Conservation (phyloP, 2,329 filamentous ascomycete genomes). For the Ilyonectria robusta region DNA sequence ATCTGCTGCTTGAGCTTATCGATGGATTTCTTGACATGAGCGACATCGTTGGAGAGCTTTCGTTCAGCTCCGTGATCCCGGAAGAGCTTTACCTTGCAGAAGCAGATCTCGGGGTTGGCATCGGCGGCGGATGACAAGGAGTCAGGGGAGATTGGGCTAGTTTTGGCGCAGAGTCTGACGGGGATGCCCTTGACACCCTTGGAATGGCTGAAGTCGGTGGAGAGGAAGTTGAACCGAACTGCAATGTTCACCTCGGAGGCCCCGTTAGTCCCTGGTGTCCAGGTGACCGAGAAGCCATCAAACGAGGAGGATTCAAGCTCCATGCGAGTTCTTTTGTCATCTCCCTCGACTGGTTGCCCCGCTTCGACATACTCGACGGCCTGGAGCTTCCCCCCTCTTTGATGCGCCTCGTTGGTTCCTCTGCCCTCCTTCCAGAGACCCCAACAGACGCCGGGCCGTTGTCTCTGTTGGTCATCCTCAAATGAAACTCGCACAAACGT, state of each 20-base stretch:
- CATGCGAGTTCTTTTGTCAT: constrained; percentile 77
- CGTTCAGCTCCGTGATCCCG: constrained; percentile 95
- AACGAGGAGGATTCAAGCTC: constrained; percentile 86
- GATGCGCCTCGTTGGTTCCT: constrained; percentile 95
- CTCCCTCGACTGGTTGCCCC: constrained; percentile 70
- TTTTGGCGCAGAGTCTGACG: constrained; percentile 93
- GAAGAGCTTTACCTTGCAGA: constrained; percentile 97
- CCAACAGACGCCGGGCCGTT: constrained; percentile 87
- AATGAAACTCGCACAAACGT: constrained; percentile 97
- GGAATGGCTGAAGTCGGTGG: constrained; percentile 98
- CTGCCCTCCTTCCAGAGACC: constrained; percentile 95
- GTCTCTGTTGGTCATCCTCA: constrained; percentile 93
- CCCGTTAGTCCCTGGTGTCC: constrained; percentile 81
- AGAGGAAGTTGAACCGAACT: constrained; percentile 97
- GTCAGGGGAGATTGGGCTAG: constrained; percentile 73
- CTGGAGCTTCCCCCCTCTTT: constrained; percentile 90
- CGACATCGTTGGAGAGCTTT: constrained; percentile 94
- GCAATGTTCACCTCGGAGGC: constrained; percentile 85
- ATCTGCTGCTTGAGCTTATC: constrained; percentile 97
- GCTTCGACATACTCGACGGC: constrained; percentile 93
- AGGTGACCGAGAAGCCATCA: constrained; percentile 92
- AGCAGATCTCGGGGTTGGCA: constrained; percentile 80
- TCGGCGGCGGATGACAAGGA: constrained; percentile 63
- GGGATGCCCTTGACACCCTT: constrained; percentile 99
- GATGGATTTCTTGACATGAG: constrained; percentile 95